Evolutionary conservation across 306 rosid genomes (phyloP).

Genomic region (Urtica urens): DNA sequence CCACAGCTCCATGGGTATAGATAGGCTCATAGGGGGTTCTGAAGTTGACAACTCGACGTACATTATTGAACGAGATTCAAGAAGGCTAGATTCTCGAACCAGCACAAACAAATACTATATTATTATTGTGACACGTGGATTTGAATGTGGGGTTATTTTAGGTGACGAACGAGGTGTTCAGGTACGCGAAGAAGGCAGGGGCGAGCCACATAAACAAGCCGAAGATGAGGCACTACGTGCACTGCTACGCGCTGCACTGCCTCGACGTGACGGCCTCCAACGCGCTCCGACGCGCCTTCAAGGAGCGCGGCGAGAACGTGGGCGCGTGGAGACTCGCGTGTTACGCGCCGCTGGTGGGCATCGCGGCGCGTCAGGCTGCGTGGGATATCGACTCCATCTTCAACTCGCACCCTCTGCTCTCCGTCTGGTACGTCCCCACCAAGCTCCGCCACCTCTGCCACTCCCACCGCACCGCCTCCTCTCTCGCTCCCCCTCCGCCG

Average conservation of each 20-base stretch:
- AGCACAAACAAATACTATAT: too few species aligned
- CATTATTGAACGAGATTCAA: too few species aligned
- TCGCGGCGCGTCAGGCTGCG: slow-evolving; percentile 68
- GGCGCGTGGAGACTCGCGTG: slow-evolving; percentile 92
- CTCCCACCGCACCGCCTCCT: too few species aligned
- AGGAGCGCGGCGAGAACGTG: slow-evolving; percentile 76
- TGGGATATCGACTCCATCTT: slow-evolving; percentile 96
- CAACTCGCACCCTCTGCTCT: slow-evolving; percentile 66
- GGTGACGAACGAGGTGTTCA: slow-evolving; percentile 87
- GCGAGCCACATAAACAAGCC: slow-evolving; percentile 97
- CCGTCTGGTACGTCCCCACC: slow-evolving; percentile 90
- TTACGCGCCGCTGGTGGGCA: slow-evolving; percentile 64
- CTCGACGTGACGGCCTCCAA: slow-evolving; percentile 67
- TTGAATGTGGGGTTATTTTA: background rate
- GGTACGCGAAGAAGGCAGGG: slow-evolving; percentile 80
- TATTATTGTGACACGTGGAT: too few species aligned
- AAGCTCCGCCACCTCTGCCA: slow-evolving; percentile 94
- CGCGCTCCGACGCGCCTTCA: slow-evolving; percentile 47
- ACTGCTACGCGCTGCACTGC: slow-evolving; percentile 85
- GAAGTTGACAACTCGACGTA: background rate
- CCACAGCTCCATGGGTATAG: background rate
- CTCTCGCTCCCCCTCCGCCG: too few species aligned
- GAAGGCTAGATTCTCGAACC: too few species aligned
- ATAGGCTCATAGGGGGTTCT: background rate
- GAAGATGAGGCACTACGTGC: slow-evolving; percentile 95